These are phyloP conservation scores for Luffa acutangula DNA, from an alignment of 306 rosid genomes.

Conservation along the genomic window DNA sequence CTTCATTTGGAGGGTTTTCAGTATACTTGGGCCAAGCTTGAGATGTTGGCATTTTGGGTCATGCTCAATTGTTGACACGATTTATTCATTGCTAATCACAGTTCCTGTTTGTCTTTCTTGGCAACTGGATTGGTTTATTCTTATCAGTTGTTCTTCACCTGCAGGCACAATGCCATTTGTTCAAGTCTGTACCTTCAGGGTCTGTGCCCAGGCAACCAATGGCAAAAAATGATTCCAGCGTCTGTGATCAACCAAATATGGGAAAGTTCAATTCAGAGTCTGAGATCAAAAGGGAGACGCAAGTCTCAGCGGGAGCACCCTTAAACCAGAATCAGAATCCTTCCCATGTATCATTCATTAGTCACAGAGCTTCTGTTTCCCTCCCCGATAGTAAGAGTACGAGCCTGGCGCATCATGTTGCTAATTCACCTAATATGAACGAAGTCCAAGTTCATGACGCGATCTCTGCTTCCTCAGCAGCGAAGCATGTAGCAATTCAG, in stretches of 20 bases:
- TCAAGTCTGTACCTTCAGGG: conserved; percentile 33
- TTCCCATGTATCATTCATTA: conserved; percentile 33
- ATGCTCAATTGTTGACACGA: background rate
- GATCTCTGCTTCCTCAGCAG: conserved; percentile 25
- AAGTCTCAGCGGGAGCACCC: conserved; percentile 24
- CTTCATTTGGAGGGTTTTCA: background rate
- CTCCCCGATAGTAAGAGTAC: conserved; percentile 33
- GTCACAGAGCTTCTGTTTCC: conserved; percentile 29
- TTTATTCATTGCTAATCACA: background rate
- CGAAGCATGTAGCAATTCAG: conserved; percentile 28
- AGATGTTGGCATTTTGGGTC: background rate
- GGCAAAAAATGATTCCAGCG: conserved; percentile 43
- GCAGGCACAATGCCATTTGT: conserved; percentile 51
- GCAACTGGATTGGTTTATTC: background rate
- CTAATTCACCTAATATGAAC: conserved; percentile 27
- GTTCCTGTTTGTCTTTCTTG: background rate
- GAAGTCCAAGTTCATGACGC: conserved; percentile 29
- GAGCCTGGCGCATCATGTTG: conserved; percentile 22
- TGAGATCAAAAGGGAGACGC: conserved; percentile 21
- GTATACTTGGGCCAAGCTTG: background rate
- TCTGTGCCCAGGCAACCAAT: conserved; percentile 61
- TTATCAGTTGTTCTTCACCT: background rate
- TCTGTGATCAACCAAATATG: conserved; percentile 31
- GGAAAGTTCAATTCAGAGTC: background rate
- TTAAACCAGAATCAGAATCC: conserved; percentile 56